Base-by-base conservation (phyloP, 495 filamentous ascomycete genomes). In the Delitschia confertaspora region DNA sequence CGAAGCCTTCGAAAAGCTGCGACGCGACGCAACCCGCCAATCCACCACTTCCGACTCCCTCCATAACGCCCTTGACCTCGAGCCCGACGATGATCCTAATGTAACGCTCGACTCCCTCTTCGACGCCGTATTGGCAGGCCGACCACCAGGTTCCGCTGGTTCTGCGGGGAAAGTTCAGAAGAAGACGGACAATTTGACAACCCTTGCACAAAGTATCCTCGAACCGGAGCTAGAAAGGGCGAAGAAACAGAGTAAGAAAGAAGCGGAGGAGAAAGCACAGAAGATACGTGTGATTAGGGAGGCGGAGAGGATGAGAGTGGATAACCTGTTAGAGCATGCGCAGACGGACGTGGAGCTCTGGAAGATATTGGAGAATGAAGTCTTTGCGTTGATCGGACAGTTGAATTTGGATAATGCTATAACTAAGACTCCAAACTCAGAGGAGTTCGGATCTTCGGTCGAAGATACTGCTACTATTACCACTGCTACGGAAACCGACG, bases 331-430 rank as follows among this genome's bases (percentile, higher is more conserved):
- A 50, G 51, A 57, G 10, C 46, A 41, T 1, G 74, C 75, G 6
- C 59, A 65, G 34, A 77, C 76, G 0, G 86, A 91, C 45, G 60
- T 72, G 13, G 75, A 76, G 19, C 57, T 93, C 6, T 93, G 85
- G 87, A 63, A 73, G 3, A 63, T 85, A 0, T 69, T 91, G 47
- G 72, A 83, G 43, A 61, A 68, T 2, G 75, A 83, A 38, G 79
- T 93, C 14, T 59, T 68, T 22, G 29, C 42, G 9, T 25, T 44
- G 18, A 50, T 61, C 13, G 19, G 41, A 3, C 16, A 43, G 26
- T 32, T 63, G 3, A 34, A 58, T 8, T 48, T 60, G 3, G 57
- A 64, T 47, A 37, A 33, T 6, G 32, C n/a, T n/a, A n/a, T n/a
- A n/a, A n/a, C n/a, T n/a, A 54, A 46, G 29, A 48, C 59, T 13